Evolutionary conservation across 2,329 filamentous ascomycete genomes (phyloP).

Genomic region (Alternaria postmessia): DNA sequence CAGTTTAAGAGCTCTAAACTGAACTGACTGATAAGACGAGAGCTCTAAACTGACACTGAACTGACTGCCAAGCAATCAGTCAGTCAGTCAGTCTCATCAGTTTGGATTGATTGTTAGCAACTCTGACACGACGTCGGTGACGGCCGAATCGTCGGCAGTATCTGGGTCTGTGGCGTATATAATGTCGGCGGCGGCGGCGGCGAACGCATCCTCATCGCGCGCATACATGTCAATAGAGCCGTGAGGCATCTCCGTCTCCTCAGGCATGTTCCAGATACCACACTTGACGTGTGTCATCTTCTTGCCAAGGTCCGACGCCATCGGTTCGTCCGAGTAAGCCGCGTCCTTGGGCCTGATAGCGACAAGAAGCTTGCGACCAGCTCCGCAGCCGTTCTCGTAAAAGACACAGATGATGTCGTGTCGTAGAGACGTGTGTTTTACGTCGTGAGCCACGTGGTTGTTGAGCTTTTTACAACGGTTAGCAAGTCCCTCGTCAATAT

Average conservation of each 20-base stretch:
- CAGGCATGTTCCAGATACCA: background rate
- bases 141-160: no score
- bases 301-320: background rate
- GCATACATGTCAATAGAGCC: background rate
- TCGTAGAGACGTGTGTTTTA: background rate
- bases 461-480: background rate
- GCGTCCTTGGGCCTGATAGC: background rate
- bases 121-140: no score
- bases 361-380: background rate
- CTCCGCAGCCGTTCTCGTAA: background rate
- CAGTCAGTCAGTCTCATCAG: no score
- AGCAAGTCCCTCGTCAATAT: background rate
- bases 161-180: no score
- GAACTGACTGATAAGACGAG: no score
- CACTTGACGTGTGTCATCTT: background rate
- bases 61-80: no score
- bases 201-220: background rate
- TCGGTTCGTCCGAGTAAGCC: background rate
- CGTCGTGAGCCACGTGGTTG: background rate
- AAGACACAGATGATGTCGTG: background rate
- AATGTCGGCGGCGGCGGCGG: no score
- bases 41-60: no score
- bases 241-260: background rate
- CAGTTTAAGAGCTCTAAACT: no score
- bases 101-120: no score